Evolutionary conservation across 2,329 filamentous ascomycete genomes (phyloP), one percentile per base, ranked within the genome.

Genomic region (Rutstroemia sydowiana): DNA sequence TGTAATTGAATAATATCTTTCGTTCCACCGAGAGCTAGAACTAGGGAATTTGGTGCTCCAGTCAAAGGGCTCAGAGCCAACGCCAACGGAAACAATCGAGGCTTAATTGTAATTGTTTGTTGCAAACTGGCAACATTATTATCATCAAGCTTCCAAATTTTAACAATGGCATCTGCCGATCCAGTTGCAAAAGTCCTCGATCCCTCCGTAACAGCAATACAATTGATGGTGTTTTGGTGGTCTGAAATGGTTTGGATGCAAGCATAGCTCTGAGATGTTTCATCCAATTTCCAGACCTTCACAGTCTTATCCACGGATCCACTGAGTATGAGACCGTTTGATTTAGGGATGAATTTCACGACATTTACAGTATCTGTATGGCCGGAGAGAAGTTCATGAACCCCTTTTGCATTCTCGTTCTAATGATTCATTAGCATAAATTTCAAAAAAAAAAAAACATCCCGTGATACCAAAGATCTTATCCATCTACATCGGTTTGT

Each of bases 21-120:
- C 2, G 93, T 97, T 2, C 93, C 93, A 2, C 85, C 89, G n/a
- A 87, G 82, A 3, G 91, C 92, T 47, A 98, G 75, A 26, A 92
- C 72, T 47, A 85, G 72, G 2, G 76, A 73, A 11, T 76, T 71
- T 1, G 72, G 70, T 14, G 66, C 52, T 8, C 66, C 69, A 45
- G 77, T 75, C 1, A 95, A 74, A 1, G 69, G 68, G 48, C 77
- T 79, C 43, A 96, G 67, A 0, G 90, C 85, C 16, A 95, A 66
- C 8, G 87, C 77, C 30, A 97, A 71, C 1, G 93, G 89, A 59
- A 97, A 89, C 69, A 87, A 95, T 55, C 82, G 85, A 7, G 89
- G 90, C 9, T 76, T 77, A 28, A 91, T 82, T 5, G 76, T 73
- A 61, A 96, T 84, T 0, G 81, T 85, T 64, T 92, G 85, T 10